These are phyloP conservation scores for Wickerhamomyces sp. DNA, from an alignment of 1,139 yeast genomes.

Conservation along the genomic window DNA sequence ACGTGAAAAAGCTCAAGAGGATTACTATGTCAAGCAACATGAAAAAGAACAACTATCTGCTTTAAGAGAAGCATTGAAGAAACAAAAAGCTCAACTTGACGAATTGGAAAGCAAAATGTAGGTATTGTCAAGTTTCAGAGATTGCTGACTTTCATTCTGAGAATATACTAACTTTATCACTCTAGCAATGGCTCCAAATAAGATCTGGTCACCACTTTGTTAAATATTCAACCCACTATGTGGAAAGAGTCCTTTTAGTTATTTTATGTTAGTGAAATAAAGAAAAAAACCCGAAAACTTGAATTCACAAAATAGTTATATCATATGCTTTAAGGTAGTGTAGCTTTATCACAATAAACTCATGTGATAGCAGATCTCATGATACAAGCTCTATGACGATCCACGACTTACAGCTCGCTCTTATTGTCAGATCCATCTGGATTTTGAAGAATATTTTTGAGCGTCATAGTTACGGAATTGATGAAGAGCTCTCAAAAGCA, in stretches of 20 bases:
- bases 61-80: constrained; percentile 45
- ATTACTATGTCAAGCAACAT: constrained; percentile 52
- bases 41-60: constrained; percentile 59
- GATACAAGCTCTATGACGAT: too few relatives aligned
- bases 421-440: too few relatives aligned
- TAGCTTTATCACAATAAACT: too few relatives aligned
- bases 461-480: too few relatives aligned
- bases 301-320: background rate
- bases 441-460: too few relatives aligned
- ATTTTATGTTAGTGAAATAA: background rate
- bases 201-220: background rate
- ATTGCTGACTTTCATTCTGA: too few relatives aligned
- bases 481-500: too few relatives aligned
- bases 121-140: constrained; percentile 1
- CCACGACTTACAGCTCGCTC: too few relatives aligned
- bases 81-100: constrained; percentile 38
- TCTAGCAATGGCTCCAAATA: background rate
- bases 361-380: too few relatives aligned
- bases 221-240: background rate
- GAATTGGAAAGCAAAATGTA: constrained; percentile 23
- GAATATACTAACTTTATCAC: background rate
- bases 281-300: background rate
- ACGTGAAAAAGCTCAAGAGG: constrained; percentile 72
- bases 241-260: background rate
- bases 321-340: too few relatives aligned